phyloP scores from a whole-genome alignment of 257 asterid genomes.

The Jasminum sambac region DNA sequence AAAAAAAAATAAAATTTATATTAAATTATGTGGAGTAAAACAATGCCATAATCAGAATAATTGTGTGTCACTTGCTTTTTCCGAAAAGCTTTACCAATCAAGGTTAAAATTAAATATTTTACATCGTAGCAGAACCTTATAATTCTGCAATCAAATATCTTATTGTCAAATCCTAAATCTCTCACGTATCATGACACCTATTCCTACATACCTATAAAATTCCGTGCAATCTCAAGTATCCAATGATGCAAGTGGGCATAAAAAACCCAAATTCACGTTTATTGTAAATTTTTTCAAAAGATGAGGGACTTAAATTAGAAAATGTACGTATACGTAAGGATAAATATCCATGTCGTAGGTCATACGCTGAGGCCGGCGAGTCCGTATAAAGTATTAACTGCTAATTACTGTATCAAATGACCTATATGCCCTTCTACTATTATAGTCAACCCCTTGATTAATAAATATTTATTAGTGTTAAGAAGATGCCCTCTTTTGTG shows the following conservation, averaged over 20 bases:
- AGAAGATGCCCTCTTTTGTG: slow-evolving; percentile 40
- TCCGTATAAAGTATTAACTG: slow-evolving; percentile 32
- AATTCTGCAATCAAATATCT: not conserved
- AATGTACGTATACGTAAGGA: slow-evolving; percentile 23
- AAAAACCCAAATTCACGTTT: slow-evolving; percentile 6
- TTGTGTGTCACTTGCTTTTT: too few relatives aligned
- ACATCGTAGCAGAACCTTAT: not conserved
- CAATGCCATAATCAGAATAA: too few relatives aligned
- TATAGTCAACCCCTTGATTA: slow-evolving; percentile 50
- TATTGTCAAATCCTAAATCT: not conserved
- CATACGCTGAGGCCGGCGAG: slow-evolving; percentile 54
- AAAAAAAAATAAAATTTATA: too few relatives aligned
- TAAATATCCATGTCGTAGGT: slow-evolving; percentile 28
- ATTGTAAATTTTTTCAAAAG: not conserved
- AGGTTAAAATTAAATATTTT: too few relatives aligned
- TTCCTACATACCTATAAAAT: slow-evolving; percentile 4
- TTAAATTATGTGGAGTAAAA: too few relatives aligned
- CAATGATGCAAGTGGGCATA: slow-evolving; percentile 7
- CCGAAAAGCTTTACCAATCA: too few relatives aligned
- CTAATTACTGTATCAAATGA: slow-evolving; percentile 23
- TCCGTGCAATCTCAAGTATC: slow-evolving; percentile 4
- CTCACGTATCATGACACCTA: slow-evolving; percentile 1
- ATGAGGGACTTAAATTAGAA: not conserved
- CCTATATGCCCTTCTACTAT: slow-evolving; percentile 32
- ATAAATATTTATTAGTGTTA: slow-evolving; percentile 28